phyloP scores from a whole-genome alignment of 2,329 filamentous ascomycete genomes.

The Clarireedia hainanense region DNA sequence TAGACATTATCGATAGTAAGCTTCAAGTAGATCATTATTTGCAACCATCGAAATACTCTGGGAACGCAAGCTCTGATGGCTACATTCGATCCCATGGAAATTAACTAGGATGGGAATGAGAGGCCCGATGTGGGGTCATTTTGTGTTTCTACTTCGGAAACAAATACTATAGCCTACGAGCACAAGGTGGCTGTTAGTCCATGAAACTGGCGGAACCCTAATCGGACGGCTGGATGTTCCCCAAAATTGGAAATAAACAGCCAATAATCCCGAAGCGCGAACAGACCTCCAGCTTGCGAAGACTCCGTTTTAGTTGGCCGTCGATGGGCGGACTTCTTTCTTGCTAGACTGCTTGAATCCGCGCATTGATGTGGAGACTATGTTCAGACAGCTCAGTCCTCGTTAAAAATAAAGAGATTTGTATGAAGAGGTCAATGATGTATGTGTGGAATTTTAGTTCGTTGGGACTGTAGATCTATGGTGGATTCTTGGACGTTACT shows the following conservation, averaged over 20 bases:
- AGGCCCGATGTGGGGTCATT: slow-evolving; percentile 3
- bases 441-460: background rate
- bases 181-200: too few species aligned
- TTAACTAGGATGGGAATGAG: background rate
- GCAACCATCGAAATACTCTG: background rate
- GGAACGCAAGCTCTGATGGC: background rate
- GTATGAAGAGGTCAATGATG: background rate
- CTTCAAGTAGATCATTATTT: too few species aligned
- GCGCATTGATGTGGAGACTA: background rate
- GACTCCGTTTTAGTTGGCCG: background rate
- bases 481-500: background rate
- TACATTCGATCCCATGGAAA: background rate
- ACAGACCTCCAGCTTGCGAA: slow-evolving; percentile 2
- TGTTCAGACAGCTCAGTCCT: background rate
- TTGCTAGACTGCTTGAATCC: background rate
- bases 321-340: slow-evolving; percentile 2
- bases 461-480: background rate
- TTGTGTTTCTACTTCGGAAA: background rate
- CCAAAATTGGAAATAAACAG: background rate
- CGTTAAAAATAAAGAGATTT: background rate
- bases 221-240: background rate
- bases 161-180: background rate
- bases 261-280: background rate
- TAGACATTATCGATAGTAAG: too few species aligned
- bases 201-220: background rate